phyloP scores from a whole-genome alignment of 352 stramenopile species.

The Phytophthora kernoviae region DNA sequence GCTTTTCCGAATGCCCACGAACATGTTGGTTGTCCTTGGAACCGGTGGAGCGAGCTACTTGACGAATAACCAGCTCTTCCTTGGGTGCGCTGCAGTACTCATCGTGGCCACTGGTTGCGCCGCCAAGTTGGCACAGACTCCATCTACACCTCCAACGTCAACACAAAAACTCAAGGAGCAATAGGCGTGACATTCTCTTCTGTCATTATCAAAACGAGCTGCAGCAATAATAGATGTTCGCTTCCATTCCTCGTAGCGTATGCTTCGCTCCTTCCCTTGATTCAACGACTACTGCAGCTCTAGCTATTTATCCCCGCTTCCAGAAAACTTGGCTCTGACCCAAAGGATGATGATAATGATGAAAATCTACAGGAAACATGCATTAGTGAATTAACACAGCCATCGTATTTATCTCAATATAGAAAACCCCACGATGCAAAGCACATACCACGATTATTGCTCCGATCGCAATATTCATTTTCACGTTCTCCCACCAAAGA shows the following conservation, averaged over 20 bases:
- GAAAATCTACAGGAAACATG: conserved; percentile 37
- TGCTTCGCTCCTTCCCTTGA: conserved; percentile 13
- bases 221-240: conserved; percentile 34
- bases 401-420: conserved; percentile 1
- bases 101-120: conserved; percentile 39
- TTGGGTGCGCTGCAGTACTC: conserved; percentile 43
- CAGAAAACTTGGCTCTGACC: conserved; percentile 54
- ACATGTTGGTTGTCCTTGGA: conserved; percentile 66
- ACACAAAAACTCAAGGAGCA: conserved; percentile 30
- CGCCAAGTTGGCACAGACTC: conserved; percentile 23
- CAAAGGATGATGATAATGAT: conserved; percentile 57
- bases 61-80: conserved; percentile 43
- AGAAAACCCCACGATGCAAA: no score
- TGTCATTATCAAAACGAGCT: conserved; percentile 20
- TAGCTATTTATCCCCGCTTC: conserved; percentile 37
- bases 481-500: conserved; percentile 88
- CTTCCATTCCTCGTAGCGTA: conserved; percentile 4
- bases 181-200: conserved; percentile 28
- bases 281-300: conserved; percentile 2
- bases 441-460: conserved; percentile 62
- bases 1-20: conserved; percentile 65
- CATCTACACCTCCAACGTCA: conserved; percentile 10
- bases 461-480: conserved; percentile 85
- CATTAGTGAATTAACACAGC: background rate
- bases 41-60: conserved; percentile 45